Percentiles rank a stretch among this genome's conserved stretches.
These are phyloP conservation scores for Tolypocladium cylindrosporum DNA, from an alignment of 2,329 filamentous ascomycete species.

Conservation along the genomic window DNA sequence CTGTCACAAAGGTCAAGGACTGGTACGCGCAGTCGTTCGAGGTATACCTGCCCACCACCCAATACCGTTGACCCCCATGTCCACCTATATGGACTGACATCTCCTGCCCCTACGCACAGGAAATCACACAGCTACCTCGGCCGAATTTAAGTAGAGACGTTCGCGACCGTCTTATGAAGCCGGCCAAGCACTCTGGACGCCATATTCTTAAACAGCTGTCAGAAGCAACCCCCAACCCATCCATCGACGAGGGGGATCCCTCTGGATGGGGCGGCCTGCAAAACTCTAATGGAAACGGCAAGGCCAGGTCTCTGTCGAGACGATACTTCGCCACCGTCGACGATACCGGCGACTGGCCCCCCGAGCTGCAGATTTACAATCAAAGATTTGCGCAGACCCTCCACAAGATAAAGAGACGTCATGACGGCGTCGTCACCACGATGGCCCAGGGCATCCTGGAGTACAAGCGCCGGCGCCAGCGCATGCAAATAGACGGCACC, in stretches of 20 bases:
- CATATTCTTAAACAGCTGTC: conserved; percentile 61
- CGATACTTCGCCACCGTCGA: conserved; percentile 88
- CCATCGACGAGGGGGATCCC: conserved; percentile 76
- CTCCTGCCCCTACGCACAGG: conserved; percentile 37
- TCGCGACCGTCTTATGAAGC: conserved; percentile 66
- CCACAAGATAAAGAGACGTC: conserved; percentile 87
- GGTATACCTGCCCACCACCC: conserved; percentile 40
- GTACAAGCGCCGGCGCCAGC: conserved; percentile 92
- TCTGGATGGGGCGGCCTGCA: conserved; percentile 42
- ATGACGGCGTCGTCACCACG: conserved; percentile 95
- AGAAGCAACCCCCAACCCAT: conserved; percentile 83
- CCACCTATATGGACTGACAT: conserved; percentile 1
- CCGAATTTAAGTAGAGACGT: conserved; percentile 68
- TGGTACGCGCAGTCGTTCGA: conserved; percentile 99
- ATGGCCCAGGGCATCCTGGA: conserved; percentile 97
- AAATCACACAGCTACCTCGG: conserved; percentile 79
- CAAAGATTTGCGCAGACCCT: conserved; percentile 79
- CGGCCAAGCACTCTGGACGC: conserved; percentile 45
- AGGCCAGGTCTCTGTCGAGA: conserved; percentile 37
- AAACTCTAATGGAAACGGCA: conserved; percentile 33
- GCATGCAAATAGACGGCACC: conserved; percentile 96
- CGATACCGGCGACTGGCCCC: conserved; percentile 81
- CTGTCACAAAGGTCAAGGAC: conserved; percentile 86
- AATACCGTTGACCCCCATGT: neutral
- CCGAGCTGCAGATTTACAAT: conserved; percentile 91